These are phyloP conservation scores for Neonectria neomacrospora DNA, from an alignment of 2,329 filamentous ascomycete species.

Conservation along the genomic window DNA sequence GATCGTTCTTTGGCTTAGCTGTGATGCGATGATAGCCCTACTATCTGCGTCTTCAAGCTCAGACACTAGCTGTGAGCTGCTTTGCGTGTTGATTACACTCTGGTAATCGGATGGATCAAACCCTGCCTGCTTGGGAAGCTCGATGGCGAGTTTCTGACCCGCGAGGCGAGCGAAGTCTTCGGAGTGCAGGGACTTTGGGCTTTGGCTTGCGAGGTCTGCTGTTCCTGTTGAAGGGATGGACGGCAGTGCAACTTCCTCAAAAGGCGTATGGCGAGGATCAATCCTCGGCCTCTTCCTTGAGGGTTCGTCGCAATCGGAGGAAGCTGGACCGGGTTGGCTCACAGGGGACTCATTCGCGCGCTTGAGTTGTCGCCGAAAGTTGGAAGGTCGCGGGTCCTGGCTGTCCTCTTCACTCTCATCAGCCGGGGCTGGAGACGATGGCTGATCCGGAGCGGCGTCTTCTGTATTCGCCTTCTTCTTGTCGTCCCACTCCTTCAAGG, in stretches of 20 bases:
- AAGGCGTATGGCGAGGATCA: slow-evolving; percentile 39
- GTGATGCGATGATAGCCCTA: slow-evolving; percentile 45
- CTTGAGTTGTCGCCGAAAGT: slow-evolving; percentile 39
- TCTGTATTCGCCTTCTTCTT: slow-evolving; percentile 33
- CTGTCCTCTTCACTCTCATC: slow-evolving; percentile 34
- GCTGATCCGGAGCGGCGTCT: slow-evolving; percentile 6
- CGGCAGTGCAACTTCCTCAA: slow-evolving; percentile 47
- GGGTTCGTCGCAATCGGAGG: slow-evolving; percentile 29
- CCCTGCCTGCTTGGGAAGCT: slow-evolving; percentile 45
- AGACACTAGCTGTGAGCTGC: slow-evolving; percentile 44
- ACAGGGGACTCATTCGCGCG: slow-evolving; percentile 29
- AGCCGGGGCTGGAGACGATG: slow-evolving; percentile 7
- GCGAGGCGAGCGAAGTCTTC: slow-evolving; percentile 21
- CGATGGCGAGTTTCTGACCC: slow-evolving; percentile 42
- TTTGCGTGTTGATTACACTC: slow-evolving; percentile 47
- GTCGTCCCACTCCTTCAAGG: slow-evolving; percentile 49
- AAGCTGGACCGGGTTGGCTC: slow-evolving; percentile 26
- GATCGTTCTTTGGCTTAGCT: slow-evolving; percentile 52
- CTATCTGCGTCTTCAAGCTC: slow-evolving; percentile 52
- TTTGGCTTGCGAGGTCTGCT: slow-evolving; percentile 35
- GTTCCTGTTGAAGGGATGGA: slow-evolving; percentile 43
- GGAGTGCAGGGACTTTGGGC: slow-evolving; percentile 29
- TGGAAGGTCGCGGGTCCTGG: slow-evolving; percentile 44
- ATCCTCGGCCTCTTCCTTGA: slow-evolving; percentile 39
- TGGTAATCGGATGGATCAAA: slow-evolving; percentile 52